Evolutionary conservation across 2,329 filamentous ascomycete species (phyloP).

Genomic region (Coleophoma crateriformis): DNA sequence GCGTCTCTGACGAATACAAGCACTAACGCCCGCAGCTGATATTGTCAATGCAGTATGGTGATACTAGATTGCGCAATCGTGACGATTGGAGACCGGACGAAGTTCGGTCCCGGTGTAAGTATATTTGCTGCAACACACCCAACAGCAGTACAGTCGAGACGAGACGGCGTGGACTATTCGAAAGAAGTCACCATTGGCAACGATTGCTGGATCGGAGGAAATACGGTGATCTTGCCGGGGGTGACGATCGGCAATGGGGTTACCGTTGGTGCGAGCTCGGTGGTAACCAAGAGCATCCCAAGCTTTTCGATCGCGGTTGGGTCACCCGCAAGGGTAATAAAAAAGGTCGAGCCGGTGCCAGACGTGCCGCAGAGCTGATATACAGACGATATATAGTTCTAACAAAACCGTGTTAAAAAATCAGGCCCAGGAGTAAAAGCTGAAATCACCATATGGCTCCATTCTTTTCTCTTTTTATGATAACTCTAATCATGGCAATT

Average conservation of each 20-base stretch:
- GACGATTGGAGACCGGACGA: slow-evolving; percentile 20
- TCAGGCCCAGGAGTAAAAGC: background rate
- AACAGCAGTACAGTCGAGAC: slow-evolving; percentile 48
- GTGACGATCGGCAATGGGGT: slow-evolving; percentile 46
- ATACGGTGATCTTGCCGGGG: slow-evolving; percentile 42
- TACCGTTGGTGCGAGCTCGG: slow-evolving; percentile 42
- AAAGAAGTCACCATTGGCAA: slow-evolving; percentile 40
- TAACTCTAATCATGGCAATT: too few relatives aligned
- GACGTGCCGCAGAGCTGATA: background rate
- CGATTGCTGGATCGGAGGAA: slow-evolving; percentile 50
- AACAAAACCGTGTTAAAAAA: too few relatives aligned
- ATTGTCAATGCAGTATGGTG: slow-evolving; percentile 1
- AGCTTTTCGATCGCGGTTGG: slow-evolving; percentile 43
- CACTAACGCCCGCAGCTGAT: background rate
- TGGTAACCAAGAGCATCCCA: slow-evolving; percentile 45
- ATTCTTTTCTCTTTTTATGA: too few relatives aligned
- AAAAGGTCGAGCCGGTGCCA: slow-evolving; percentile 28
- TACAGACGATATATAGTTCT: background rate
- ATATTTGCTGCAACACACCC: slow-evolving; percentile 70
- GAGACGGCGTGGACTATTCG: slow-evolving; percentile 42
- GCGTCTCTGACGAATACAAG: background rate
- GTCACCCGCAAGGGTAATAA: slow-evolving; percentile 41
- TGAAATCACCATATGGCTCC: too few relatives aligned
- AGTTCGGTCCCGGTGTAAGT: slow-evolving; percentile 64
- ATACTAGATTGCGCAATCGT: slow-evolving; percentile 68